These are phyloP conservation scores for Linanthus parryae DNA, from an alignment of 148 eudicot genomes.

Conservation along the genomic window DNA sequence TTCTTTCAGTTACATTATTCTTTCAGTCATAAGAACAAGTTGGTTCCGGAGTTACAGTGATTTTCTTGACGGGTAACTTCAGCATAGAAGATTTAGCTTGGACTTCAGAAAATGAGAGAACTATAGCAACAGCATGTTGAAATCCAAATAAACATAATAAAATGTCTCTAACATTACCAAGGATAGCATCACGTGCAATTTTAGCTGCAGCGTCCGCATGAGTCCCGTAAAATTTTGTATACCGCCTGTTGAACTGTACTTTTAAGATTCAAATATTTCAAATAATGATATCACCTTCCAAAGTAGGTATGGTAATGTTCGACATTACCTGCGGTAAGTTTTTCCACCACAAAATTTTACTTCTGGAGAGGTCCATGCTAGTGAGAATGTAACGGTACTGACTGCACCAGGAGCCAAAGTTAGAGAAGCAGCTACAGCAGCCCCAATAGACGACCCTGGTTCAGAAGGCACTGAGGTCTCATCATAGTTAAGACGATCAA, in stretches of 20 bases:
- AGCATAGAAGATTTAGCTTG: no score
- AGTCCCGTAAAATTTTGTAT: constrained; percentile 82
- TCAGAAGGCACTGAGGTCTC: constrained; percentile 60
- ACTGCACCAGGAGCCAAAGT: constrained; percentile 57
- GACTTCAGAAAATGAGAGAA: no score
- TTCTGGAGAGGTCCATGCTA: constrained; percentile 96
- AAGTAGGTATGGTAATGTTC: neutral
- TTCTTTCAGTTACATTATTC: no score
- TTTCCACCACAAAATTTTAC: constrained; percentile 60
- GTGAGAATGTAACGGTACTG: constrained; percentile 66
- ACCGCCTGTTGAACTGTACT: constrained; percentile 51
- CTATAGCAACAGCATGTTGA: no score
- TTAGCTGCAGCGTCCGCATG: constrained; percentile 59
- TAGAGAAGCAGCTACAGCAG: constrained; percentile 86
- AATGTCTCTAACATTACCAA: no score
- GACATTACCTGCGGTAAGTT: constrained; percentile 58
- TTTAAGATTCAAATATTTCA: neutral
- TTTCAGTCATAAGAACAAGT: no score
- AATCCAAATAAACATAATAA: no score
- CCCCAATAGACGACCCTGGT: constrained; percentile 76
- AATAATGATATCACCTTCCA: neutral
- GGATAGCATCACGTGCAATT: constrained; percentile 82
- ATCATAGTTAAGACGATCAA: constrained; percentile 44
- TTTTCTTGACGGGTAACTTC: no score
- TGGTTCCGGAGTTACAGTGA: no score